These are phyloP conservation scores for Calonectria pseudoturangicola DNA, from an alignment of 2,329 filamentous ascomycete species.

Conservation along the genomic window DNA sequence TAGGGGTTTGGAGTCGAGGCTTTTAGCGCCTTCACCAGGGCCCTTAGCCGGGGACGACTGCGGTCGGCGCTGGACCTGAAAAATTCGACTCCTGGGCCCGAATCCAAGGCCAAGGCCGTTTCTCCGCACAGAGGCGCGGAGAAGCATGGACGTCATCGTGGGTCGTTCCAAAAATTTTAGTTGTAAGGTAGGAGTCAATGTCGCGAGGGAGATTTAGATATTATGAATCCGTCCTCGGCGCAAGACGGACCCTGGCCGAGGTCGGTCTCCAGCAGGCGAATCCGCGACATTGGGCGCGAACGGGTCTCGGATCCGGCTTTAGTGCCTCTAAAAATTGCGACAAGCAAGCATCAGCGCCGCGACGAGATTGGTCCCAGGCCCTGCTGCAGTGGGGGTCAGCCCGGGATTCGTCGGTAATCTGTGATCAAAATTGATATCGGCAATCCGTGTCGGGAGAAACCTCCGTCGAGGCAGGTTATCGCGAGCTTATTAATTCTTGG, in stretches of 20 bases:
- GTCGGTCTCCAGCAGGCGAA: slow-evolving; percentile 30
- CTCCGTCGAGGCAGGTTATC: slow-evolving; percentile 19
- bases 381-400: slow-evolving; percentile 14
- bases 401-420: slow-evolving; percentile 12
- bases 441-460: slow-evolving; percentile 7
- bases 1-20: slow-evolving; percentile 43
- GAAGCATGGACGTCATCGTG: slow-evolving; percentile 47
- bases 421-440: slow-evolving; percentile 6
- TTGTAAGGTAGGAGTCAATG: slow-evolving; percentile 32
- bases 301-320: slow-evolving; percentile 26
- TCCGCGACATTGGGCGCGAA: slow-evolving; percentile 24
- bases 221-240: slow-evolving; percentile 31
- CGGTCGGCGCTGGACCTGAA: slow-evolving; percentile 45
- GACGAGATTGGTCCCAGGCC: slow-evolving; percentile 23
- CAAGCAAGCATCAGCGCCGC: not conserved
- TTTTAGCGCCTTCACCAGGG: slow-evolving; percentile 27
- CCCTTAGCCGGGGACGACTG: slow-evolving; percentile 37
- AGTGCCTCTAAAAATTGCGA: slow-evolving; percentile 25
- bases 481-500: slow-evolving; percentile 7
- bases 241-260: slow-evolving; percentile 20
- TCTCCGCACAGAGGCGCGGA: slow-evolving; percentile 46
- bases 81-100: slow-evolving; percentile 34
- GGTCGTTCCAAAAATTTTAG: not conserved
- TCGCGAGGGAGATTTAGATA: slow-evolving; percentile 1
- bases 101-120: slow-evolving; percentile 30